Evolutionary conservation across 1,284 basidiomycete species (phyloP).

Genomic region (Tilletiopsis washingtonensis): DNA sequence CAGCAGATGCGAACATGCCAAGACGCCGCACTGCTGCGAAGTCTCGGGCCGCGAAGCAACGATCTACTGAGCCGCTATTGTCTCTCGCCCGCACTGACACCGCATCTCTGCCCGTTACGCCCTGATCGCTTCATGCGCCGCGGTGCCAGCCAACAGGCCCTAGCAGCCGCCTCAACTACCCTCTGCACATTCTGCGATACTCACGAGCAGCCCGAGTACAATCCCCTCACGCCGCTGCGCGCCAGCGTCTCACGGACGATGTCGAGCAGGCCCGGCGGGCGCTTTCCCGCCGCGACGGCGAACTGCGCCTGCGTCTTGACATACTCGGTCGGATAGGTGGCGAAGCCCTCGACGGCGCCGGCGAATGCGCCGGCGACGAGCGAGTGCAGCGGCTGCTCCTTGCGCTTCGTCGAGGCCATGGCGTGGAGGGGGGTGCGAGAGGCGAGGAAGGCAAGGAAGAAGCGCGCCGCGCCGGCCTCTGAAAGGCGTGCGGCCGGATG

Average conservation of each 20-base stretch:
- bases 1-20: slow-evolving; percentile 8
- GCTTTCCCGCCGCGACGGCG: slow-evolving; percentile 16
- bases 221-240: slow-evolving; percentile 24
- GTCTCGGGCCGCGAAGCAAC: no score
- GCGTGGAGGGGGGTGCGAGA: no score
- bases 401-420: no score
- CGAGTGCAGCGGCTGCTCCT: slow-evolving; percentile 19
- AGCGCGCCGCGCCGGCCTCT: no score
- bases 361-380: slow-evolving; percentile 70
- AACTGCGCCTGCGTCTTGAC: slow-evolving; percentile 61
- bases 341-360: slow-evolving; percentile 72
- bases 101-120: no score
- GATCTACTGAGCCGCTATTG: no score
- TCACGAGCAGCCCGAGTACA: slow-evolving; percentile 26
- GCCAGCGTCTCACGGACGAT: slow-evolving; percentile 34
- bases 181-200: neutral
- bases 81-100: no score
- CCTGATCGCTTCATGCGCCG: no score
- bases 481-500: no score
- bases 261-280: slow-evolving; percentile 37
- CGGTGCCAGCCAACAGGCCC: no score
- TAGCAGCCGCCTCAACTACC: neutral
- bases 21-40: neutral
- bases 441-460: no score
- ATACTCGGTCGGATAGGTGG: slow-evolving; percentile 76